Percentiles rank a stretch among this genome's conserved stretches.
Evolutionary conservation across 1,284 basidiomycete species (phyloP).

Genomic region (Xerocomus nothofagi): DNA sequence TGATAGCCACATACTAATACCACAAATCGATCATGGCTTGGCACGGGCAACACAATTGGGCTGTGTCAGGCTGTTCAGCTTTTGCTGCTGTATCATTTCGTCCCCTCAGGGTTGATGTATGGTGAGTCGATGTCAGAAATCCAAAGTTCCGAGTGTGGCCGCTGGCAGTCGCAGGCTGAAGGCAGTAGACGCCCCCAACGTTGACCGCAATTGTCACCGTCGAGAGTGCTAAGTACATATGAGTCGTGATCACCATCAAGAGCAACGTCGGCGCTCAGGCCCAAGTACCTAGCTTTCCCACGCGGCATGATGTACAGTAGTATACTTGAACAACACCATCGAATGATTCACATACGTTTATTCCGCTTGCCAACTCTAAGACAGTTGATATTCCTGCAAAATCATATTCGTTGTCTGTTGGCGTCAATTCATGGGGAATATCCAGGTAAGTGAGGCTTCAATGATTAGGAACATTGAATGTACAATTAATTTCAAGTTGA

Average conservation of each 20-base stretch:
- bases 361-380: no score
- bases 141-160: background rate
- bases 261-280: background rate
- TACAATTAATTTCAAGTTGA: no score
- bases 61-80: no score
- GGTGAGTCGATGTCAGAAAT: background rate
- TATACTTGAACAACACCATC: no score
- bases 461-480: no score
- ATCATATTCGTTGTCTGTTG: background rate
- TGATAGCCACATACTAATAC: background rate
- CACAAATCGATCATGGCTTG: background rate
- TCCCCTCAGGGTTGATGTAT: background rate
- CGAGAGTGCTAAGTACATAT: background rate
- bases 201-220: background rate
- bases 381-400: background rate
- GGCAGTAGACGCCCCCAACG: no score
- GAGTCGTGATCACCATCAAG: background rate
- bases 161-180: no score
- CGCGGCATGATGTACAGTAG: background rate
- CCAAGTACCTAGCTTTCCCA: background rate
- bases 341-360: no score
- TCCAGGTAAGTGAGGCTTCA: background rate
- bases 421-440: background rate
- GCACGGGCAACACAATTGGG: background rate
- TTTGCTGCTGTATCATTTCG: background rate